phyloP scores from a whole-genome alignment of 1,139 yeast genomes.

The Yamadazyma triangularis region DNA sequence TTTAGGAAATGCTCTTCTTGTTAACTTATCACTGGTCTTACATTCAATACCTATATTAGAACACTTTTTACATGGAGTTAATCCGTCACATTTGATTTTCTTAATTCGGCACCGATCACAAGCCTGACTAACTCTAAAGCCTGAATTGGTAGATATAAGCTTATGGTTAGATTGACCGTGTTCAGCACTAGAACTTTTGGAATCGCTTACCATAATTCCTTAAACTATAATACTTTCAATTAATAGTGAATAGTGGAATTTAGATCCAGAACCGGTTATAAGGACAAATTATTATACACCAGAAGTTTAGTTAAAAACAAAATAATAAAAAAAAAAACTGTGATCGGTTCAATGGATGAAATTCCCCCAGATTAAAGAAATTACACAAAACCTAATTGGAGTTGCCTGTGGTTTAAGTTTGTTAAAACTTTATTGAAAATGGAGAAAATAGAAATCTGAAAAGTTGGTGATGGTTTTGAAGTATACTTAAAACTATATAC shows the following conservation, averaged over 20 bases:
- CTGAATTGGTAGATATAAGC: constrained; percentile 36
- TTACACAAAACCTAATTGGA: neutral
- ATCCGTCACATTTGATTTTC: constrained; percentile 74
- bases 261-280: too few species aligned
- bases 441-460: too few species aligned
- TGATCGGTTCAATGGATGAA: constrained; percentile 1
- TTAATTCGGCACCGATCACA: constrained; percentile 77
- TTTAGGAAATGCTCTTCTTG: constrained; percentile 70
- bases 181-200: too few species aligned
- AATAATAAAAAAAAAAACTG: neutral
- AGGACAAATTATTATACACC: too few species aligned
- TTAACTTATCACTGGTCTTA: constrained; percentile 65
- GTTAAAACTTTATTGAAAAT: constrained; percentile 1
- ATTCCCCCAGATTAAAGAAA: constrained; percentile 1
- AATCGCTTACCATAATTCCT: too few species aligned
- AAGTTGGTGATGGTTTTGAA: too few species aligned
- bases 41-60: constrained; percentile 61
- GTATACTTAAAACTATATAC: too few species aligned
- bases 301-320: neutral
- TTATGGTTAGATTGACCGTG: constrained; percentile 22
- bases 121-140: constrained; percentile 63
- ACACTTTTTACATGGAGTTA: constrained; percentile 67
- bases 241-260: too few species aligned
- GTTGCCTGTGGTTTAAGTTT: neutral
- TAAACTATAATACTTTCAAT: too few species aligned